These are phyloP conservation scores for Penicillium lagena DNA, from an alignment of 495 filamentous ascomycete genomes.

Conservation along the genomic window DNA sequence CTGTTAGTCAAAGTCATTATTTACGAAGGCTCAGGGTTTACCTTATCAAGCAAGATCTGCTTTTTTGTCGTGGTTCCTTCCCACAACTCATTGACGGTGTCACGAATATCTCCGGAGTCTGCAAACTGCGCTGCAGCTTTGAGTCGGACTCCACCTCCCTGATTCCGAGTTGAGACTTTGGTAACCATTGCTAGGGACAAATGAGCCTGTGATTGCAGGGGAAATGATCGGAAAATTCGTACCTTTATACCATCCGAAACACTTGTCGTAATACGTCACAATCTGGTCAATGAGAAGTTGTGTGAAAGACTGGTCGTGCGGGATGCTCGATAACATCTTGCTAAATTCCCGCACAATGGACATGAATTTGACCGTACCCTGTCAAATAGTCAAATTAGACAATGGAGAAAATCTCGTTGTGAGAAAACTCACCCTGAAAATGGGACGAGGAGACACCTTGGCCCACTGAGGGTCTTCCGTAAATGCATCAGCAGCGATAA, in stretches of 20 bases:
- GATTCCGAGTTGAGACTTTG: slow-evolving; percentile 30
- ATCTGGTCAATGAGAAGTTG: slow-evolving; percentile 87
- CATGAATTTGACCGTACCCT: slow-evolving; percentile 84
- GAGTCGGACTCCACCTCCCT: slow-evolving; percentile 39
- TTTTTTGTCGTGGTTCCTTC: slow-evolving; percentile 26
- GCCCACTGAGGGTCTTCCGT: slow-evolving; percentile 80
- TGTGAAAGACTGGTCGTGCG: slow-evolving; percentile 93
- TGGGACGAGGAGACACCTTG: slow-evolving; percentile 65
- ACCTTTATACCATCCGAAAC: slow-evolving; percentile 83
- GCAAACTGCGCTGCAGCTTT: slow-evolving; percentile 70
- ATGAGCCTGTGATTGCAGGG: background rate
- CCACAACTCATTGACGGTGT: slow-evolving; percentile 59
- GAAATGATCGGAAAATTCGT: background rate
- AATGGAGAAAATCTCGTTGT: slow-evolving; percentile 1
- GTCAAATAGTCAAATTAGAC: background rate
- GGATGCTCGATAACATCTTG: slow-evolving; percentile 89
- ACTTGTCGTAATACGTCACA: slow-evolving; percentile 83
- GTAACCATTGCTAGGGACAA: slow-evolving; percentile 32
- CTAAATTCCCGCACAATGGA: slow-evolving; percentile 83
- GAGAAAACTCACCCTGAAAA: slow-evolving; percentile 60
- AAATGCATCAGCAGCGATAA: slow-evolving; percentile 82
- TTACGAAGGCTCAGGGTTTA: slow-evolving; percentile 7
- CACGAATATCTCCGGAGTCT: slow-evolving; percentile 59
- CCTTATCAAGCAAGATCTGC: slow-evolving; percentile 34
- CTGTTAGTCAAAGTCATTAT: slow-evolving; percentile 1